Percentiles rank a stretch among this genome's conserved stretches.
Conservation (phyloP, 495 filamentous ascomycete species). For the Hypomontagnella monticulosa region DNA sequence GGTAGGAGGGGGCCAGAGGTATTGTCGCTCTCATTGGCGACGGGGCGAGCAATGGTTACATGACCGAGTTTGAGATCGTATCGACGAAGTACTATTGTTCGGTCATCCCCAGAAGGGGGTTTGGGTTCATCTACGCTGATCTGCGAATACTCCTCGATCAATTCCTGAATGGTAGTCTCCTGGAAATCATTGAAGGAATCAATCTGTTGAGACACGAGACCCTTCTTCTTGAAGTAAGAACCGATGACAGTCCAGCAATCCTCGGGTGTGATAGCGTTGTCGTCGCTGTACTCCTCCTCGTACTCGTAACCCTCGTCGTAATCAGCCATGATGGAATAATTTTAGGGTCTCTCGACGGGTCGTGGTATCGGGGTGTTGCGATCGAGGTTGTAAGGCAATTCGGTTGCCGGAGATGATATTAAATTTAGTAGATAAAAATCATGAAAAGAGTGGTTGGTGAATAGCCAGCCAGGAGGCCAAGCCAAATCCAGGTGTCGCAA, state of each 20-base stretch:
- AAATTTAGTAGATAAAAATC: slow-evolving; percentile 6
- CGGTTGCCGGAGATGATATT: not conserved
- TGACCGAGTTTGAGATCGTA: slow-evolving; percentile 94
- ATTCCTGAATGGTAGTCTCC: slow-evolving; percentile 87
- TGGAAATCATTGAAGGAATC: slow-evolving; percentile 99
- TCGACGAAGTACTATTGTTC: slow-evolving; percentile 81
- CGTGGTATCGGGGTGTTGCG: not conserved
- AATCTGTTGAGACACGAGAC: slow-evolving; percentile 95
- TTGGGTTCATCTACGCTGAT: slow-evolving; percentile 90
- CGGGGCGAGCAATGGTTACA: slow-evolving; percentile 82
- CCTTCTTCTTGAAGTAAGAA: slow-evolving; percentile 94
- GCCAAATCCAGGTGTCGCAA: not conserved
- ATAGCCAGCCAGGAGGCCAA: not conserved
- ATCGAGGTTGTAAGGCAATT: not conserved
- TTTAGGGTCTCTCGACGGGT: not conserved
- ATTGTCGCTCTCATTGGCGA: slow-evolving; percentile 91
- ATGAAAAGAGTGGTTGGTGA: slow-evolving; percentile 11
- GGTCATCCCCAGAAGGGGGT: slow-evolving; percentile 73
- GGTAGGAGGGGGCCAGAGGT: slow-evolving; percentile 82
- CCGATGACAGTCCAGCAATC: slow-evolving; percentile 98
- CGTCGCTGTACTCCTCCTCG: slow-evolving; percentile 61
- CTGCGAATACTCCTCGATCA: slow-evolving; percentile 87
- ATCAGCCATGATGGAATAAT: slow-evolving; percentile 38
- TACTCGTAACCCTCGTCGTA: slow-evolving; percentile 51
- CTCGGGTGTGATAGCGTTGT: slow-evolving; percentile 85